These are phyloP conservation scores for Neoboletus subvelutipes DNA, from an alignment of 768 basidiomycete species.

Conservation along the genomic window DNA sequence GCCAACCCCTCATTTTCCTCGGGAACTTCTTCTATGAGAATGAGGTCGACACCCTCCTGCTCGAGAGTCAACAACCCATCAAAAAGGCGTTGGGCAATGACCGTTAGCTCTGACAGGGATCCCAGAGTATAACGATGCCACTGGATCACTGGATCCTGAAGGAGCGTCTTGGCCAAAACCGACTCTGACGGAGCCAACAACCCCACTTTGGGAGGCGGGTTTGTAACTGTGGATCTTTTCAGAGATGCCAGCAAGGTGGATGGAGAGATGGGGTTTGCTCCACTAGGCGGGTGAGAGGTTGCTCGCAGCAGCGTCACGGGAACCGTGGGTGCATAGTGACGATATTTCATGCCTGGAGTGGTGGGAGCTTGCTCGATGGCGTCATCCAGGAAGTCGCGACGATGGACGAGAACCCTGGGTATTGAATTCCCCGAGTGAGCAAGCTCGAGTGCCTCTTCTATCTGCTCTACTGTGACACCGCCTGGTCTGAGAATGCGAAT, in stretches of 20 bases:
- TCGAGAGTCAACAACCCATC: slow-evolving; percentile 86
- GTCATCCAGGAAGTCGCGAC: slow-evolving; percentile 71
- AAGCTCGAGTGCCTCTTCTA: slow-evolving; percentile 57
- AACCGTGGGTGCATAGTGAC: slow-evolving; percentile 91
- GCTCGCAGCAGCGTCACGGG: slow-evolving; percentile 77
- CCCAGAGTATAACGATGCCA: slow-evolving; percentile 60
- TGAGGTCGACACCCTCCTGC: slow-evolving; percentile 68
- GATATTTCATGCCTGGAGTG: slow-evolving; percentile 99
- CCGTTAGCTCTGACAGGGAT: slow-evolving; percentile 52
- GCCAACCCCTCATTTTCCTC: slow-evolving; percentile 86
- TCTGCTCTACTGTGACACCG: slow-evolving; percentile 87
- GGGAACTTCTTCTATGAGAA: slow-evolving; percentile 80
- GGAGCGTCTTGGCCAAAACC: slow-evolving; percentile 31
- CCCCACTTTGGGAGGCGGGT: slow-evolving; percentile 49
- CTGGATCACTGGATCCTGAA: slow-evolving; percentile 38
- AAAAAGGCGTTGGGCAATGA: slow-evolving; percentile 81
- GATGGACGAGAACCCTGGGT: slow-evolving; percentile 75
- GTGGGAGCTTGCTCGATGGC: slow-evolving; percentile 78
- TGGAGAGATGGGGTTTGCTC: slow-evolving; percentile 30
- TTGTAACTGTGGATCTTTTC: slow-evolving; percentile 17
- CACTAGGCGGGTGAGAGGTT: slow-evolving; percentile 40
- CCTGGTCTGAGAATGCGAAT: slow-evolving; percentile 88
- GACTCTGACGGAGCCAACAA: slow-evolving; percentile 67
- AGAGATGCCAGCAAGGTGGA: slow-evolving; percentile 46
- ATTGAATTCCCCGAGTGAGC: slow-evolving; percentile 36